Base-by-base conservation (phyloP, 306 rosid species). In the Cicer judaicum region DNA sequence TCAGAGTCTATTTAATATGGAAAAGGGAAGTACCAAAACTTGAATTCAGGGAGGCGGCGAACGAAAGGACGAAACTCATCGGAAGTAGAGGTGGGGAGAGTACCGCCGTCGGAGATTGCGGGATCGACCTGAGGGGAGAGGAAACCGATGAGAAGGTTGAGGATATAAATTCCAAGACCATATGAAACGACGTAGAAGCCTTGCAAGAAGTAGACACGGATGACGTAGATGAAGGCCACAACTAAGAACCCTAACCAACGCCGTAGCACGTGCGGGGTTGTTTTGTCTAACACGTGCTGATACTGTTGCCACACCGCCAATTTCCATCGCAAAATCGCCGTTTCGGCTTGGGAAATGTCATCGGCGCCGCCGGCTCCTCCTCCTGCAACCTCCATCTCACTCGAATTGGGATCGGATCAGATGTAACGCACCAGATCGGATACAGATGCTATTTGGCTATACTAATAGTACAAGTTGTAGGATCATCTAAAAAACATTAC, bases 101-200 rank as follows among this genome's bases (percentile, higher is more conserved):
- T 50, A 5, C 98, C 96, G 1, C 87, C 91, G 39, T 79, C 91
- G 49, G 81, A 79, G 84, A 86, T 82, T 84, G 90, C 93, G n/a
- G 97, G 98, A 84, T 94, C 98, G 43, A 91, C 97, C 88, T 91
- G 93, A 77, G 99, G 97, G 52, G 96, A 94, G 73, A 91, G 95
- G 62, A 94, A 94, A 0, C 96, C 95, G 78, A 94, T 94, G 75
- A 92, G 90, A 62, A 92, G 91, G 80, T 92, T 94, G 73, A 94
- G 97, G 60, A 94, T 79, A 85, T 94, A 94, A 80, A 94, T 94
- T 60, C 99, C 99, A 1, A 94, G 79, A 7, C 89, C 99, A 71
- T 94, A 94, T 12, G 99, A 90, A n/a, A 94, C 89, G 88, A 94
- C 76, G 86, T 94, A 94, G 89, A 94, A 94, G 7, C 98, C 98